Base-by-base conservation (phyloP, 129 eudicot genomes). In the Calendula officinalis region DNA sequence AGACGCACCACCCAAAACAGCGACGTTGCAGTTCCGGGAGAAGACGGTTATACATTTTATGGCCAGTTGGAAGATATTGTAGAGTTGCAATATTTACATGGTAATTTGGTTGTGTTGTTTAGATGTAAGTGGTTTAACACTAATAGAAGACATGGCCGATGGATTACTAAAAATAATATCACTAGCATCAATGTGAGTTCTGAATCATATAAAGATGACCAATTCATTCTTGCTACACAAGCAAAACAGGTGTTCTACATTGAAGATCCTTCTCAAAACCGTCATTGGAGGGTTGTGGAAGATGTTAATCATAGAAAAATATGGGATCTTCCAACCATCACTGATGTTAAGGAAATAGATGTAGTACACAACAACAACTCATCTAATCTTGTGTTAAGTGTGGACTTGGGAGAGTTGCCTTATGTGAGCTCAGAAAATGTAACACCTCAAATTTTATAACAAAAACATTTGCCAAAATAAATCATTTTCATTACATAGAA, bases 81-180 rank as follows among this genome's bases (percentile, higher is more conserved):
- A 3, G 63, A 36, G 45, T 5, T 36, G 6, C 5, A 2, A 5
- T 36, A 36, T 13, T 3, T 37, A 7, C 3, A 12, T 4, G 45
- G 45, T 12, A 13, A 2, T 13, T 2, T 2, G 11, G 32, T 37
- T 37, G 45, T 36, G 27, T 14, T 59, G 32, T 59, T 59, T 16
- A 27, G 43, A 38, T 59, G 47, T 39, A 59, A 59, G 27, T 16
- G 45, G 64, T 59, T 38, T 13, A 58, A 58, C 12, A 58, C 63
- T 7, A 27, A 49, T 49, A 22, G 30, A 22, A 22, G 30, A 22
- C 63, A 58, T 7, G 1, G 13, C 13, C 8, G 42, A 7, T 5
- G 42, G 5, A 7, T 11, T 22, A 56, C 27, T 5, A 33, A 33
- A 35, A 35, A 56, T 56, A 56, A 57, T 30, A 57, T 57, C 40